Conservation (phyloP, 2,329 filamentous ascomycete species). For the Phialophora expanda region DNA sequence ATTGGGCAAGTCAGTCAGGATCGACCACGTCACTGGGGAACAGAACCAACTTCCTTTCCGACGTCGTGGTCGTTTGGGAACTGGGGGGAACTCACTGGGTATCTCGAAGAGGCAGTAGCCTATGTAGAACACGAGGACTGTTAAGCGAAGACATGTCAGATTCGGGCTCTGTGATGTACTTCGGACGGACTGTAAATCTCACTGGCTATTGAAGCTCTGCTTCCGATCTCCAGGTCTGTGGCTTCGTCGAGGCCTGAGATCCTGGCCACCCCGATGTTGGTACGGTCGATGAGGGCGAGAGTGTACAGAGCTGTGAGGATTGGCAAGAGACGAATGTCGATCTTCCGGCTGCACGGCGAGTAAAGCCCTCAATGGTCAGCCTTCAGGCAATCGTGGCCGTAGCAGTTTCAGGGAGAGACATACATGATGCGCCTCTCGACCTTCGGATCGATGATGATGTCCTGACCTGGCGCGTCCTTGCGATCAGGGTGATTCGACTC, state of each 20-base stretch:
- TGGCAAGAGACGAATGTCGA: conserved; percentile 42
- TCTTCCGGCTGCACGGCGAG: conserved; percentile 16
- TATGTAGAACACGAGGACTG: conserved; percentile 74
- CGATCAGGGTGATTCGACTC: background rate
- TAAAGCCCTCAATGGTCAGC: background rate
- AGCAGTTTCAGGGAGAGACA: background rate
- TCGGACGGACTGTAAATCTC: background rate
- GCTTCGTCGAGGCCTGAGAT: conserved; percentile 42
- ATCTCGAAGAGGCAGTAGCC: conserved; percentile 71
- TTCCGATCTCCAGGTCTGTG: conserved; percentile 39
- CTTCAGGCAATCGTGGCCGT: background rate
- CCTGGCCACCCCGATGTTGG: conserved; percentile 40
- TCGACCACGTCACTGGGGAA: too few relatives aligned
- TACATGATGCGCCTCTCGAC: background rate
- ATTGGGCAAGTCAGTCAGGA: too few relatives aligned
- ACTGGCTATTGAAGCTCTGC: conserved; percentile 40
- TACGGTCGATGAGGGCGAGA: conserved; percentile 30
- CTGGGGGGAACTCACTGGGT: conserved; percentile 46
- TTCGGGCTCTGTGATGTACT: background rate
- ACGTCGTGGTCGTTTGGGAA: too few relatives aligned
- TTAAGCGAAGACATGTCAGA: background rate
- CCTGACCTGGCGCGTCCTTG: background rate
- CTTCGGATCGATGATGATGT: background rate
- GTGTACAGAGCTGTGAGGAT: conserved; percentile 39
- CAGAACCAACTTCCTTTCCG: too few relatives aligned